Evolutionary conservation across 1,139 yeast genomes (phyloP).

Genomic region (Petasospora rhodanensis): DNA sequence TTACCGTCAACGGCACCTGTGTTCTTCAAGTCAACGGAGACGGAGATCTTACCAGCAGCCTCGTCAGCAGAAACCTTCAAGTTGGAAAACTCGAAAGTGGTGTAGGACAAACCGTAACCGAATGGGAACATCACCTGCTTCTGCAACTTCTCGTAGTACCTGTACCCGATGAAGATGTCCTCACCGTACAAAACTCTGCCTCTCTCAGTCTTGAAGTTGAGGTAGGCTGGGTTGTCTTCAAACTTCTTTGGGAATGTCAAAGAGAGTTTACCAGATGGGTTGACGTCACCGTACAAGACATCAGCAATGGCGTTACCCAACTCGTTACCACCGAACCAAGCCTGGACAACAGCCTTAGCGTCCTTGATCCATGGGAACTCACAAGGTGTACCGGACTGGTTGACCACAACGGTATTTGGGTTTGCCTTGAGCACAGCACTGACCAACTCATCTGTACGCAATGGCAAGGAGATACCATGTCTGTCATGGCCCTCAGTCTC

Average conservation of each 20-base stretch:
- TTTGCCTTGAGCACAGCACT: slow-evolving; percentile 43
- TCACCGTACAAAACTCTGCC: slow-evolving; percentile 50
- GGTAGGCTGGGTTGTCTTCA: slow-evolving; percentile 48
- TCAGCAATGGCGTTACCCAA: slow-evolving; percentile 52
- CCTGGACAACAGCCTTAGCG: slow-evolving; percentile 47
- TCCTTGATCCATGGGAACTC: slow-evolving; percentile 51
- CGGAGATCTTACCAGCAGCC: slow-evolving; percentile 30
- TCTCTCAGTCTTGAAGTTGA: slow-evolving; percentile 39
- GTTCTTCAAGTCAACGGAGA: slow-evolving; percentile 39
- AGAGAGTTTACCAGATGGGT: slow-evolving; percentile 62
- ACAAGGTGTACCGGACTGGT: slow-evolving; percentile 63
- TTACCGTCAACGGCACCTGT: slow-evolving; percentile 38
- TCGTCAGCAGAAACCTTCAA: slow-evolving; percentile 25
- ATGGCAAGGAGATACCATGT: slow-evolving; percentile 37
- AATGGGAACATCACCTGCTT: slow-evolving; percentile 50
- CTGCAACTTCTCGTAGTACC: slow-evolving; percentile 49
- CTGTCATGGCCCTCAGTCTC: slow-evolving; percentile 41
- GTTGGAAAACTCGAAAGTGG: slow-evolving; percentile 37
- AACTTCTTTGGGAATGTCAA: slow-evolving; percentile 49
- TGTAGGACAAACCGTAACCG: slow-evolving; percentile 58
- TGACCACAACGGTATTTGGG: slow-evolving; percentile 48
- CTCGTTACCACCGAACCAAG: slow-evolving; percentile 46
- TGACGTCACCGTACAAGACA: slow-evolving; percentile 56
- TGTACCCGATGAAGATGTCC: slow-evolving; percentile 54
- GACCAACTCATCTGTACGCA: slow-evolving; percentile 43